Evolutionary conservation across 2,329 filamentous ascomycete genomes (phyloP).

Genomic region (Oidium heveae): DNA sequence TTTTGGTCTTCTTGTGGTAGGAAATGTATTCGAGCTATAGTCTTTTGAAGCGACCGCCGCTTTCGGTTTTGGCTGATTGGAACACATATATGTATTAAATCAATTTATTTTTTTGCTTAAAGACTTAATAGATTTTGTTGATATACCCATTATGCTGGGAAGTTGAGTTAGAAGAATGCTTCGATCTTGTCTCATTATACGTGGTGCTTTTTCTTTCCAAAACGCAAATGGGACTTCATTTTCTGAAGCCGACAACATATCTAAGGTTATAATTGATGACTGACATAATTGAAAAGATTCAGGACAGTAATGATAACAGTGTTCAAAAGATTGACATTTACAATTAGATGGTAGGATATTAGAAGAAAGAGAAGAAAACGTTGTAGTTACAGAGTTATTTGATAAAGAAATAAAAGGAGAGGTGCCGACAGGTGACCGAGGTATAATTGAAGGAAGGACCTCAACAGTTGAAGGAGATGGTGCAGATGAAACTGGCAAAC

Average conservation of each 20-base stretch:
- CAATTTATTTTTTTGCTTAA: no score
- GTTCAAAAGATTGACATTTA: background rate
- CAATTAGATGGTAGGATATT: background rate
- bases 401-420: background rate
- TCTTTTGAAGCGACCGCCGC: no score
- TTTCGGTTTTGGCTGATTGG: no score
- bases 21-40: no score
- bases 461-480: background rate
- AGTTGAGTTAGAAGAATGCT: background rate
- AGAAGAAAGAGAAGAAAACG: background rate
- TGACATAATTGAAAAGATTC: no score
- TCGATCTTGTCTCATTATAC: background rate
- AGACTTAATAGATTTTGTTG: no score
- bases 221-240: background rate
- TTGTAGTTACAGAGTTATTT: background rate
- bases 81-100: no score
- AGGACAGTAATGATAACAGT: background rate
- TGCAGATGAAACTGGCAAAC: background rate
- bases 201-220: background rate
- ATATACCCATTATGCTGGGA: background rate
- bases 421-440: background rate
- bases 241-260: background rate
- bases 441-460: no score
- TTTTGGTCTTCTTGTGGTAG: background rate
- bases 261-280: no score